phyloP scores from a whole-genome alignment of 257 asterid species.

The Solanum pinnatisectum region DNA sequence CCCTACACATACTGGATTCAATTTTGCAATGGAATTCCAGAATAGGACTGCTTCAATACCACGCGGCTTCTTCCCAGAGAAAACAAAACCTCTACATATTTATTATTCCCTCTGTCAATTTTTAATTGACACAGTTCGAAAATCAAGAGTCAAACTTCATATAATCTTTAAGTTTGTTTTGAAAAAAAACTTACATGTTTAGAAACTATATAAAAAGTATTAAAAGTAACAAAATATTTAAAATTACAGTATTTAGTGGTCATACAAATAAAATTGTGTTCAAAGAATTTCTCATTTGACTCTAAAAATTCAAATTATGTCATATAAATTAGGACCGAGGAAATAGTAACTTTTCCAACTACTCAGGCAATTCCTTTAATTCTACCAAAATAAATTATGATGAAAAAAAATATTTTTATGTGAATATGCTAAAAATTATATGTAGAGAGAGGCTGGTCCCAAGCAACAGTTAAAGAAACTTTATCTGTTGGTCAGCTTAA shows the following conservation, averaged over 20 bases:
- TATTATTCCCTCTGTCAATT: not conserved
- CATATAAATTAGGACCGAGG: not conserved
- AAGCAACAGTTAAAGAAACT: conserved; percentile 21
- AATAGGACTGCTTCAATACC: not conserved
- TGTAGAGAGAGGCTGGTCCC: conserved; percentile 25
- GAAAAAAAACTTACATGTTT: not conserved
- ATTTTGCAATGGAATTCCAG: not conserved
- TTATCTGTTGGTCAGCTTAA: conserved; percentile 28
- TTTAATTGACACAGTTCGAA: not conserved
- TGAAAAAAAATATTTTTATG: not conserved
- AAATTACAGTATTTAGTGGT: too few relatives aligned
- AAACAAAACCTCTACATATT: not conserved
- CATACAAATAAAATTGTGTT: not conserved
- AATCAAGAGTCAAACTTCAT: not conserved
- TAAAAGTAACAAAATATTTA: not conserved
- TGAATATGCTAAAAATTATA: not conserved
- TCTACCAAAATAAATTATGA: not conserved
- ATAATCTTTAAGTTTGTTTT: rapidly evolving
- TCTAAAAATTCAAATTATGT: not conserved
- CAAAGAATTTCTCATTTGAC: not conserved
- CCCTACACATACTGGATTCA: not conserved
- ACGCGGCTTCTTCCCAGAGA: not conserved
- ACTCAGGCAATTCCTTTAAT: not conserved
- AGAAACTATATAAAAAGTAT: not conserved
- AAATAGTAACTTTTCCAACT: not conserved